Base-by-base conservation (phyloP, 208 protist species). In the Wallacemonas rigidus region DNA sequence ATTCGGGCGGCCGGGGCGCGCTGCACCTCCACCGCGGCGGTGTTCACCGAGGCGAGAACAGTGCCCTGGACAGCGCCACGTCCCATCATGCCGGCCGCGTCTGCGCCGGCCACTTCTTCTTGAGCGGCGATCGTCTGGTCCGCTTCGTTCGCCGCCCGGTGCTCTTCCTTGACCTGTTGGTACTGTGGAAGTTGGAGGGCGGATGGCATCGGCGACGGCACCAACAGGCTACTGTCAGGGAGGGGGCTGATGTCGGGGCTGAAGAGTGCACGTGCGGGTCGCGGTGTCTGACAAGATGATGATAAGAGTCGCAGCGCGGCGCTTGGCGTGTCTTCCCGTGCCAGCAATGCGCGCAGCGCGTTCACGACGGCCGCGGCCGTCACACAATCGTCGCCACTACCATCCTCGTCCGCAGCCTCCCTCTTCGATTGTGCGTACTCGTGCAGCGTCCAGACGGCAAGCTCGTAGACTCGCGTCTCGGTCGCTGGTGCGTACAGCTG, bases 401-500 rank as follows among this genome's bases (percentile, higher is more conserved):
- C 26, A 26, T 26, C 26, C 26, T 26, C 26, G 26, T 26, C 26
- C 26, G 26, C 26, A 26, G 26, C 26, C 26, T 26, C 26, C 26
- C 26, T 26, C 26, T 26, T 26, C 26, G 26, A 26, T 26, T 26
- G 39, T 9, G 43, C 60, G 43, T 26, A 50, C 43, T 45, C 60
- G 4, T 5, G 6, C 36, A 65, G 43, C 15, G 17, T 17, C 40
- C 7, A 35, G 38, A 65, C 8, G 15, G 60, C 38, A 6, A n/a
- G 15, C 60, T 65, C 60, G 43, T 65, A 65, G 15, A 51, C 60
- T 5, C 40, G 3, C 40, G 60, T 65, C n/a, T 65, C 60, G 5
- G 60, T 65, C 40, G 60, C 60, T 7, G 60, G 60, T n/a, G 60
- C 43, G n/a, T 12, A 3, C 40, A 65, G 60, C 60, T 65, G 60